Base-by-base conservation (phyloP, 306 rosid genomes). In the Prinsepia uniflora region DNA sequence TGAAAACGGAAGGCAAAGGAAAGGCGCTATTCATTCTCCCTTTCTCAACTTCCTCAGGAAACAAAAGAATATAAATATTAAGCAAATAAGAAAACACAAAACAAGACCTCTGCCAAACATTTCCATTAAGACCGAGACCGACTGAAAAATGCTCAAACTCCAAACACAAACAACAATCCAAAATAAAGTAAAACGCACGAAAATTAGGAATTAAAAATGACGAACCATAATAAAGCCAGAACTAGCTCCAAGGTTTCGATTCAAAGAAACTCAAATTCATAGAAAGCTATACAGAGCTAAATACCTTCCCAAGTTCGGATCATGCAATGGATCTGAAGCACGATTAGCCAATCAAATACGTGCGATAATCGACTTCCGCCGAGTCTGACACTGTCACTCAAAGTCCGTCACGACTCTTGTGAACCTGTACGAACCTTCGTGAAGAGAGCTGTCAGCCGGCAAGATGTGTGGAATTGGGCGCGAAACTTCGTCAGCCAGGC, bases 321-420 rank as follows among this genome's bases (percentile, higher is more conserved):
- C 74, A 57, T 44, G 30, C 74, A 57, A 57, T 6, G 65, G 74
- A 70, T 70, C 74, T 57, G 65, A 69, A 41, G 12, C 12, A 4
- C 6, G 47, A 11, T 20, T 40, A 12, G 49, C 8, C 39, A 39
- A 53, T 41, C 34, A 15, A 24, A 55, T 10, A 45, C 64, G 17
- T 24, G 52, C 2, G 64, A 14, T 8, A 54, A 7, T 3, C 7
- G 56, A 57, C 22, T 49, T 13, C 44, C 52, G 20, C 1, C 34
- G 17, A 22, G 55, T 24, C 42, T 44, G 44, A 19, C 17, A 43
- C 64, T 70, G 64, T 19, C 53, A 42, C 53, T 54, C 41, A 13
- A 55, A 70, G 43, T 55, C 15, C 64, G 54, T 69, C 20, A 20
- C 64, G 17, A 43, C 72, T 40, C 63, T 40, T 48, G 40, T 30